Percentiles rank a stretch among this genome's conserved stretches.
phyloP scores from a whole-genome alignment of 2,329 filamentous ascomycete genomes.

The Cercospora zeae-maydis region DNA sequence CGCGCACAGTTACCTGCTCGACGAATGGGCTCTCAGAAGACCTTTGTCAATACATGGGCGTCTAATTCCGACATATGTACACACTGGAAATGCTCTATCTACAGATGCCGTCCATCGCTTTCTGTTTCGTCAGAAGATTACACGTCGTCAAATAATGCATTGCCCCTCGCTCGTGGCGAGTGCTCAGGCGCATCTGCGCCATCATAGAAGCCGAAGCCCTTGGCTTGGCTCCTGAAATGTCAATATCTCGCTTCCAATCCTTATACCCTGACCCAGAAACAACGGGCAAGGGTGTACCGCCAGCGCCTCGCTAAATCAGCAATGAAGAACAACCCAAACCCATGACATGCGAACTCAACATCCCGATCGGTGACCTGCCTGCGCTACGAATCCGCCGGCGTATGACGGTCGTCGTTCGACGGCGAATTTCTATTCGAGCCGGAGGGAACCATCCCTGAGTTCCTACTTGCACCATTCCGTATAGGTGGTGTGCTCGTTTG shows the following conservation, averaged over 20 bases:
- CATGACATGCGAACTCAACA: background rate
- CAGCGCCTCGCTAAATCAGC: slow-evolving; percentile 16
- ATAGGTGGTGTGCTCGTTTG: slow-evolving; percentile 8
- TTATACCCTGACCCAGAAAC: background rate
- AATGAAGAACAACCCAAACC: background rate
- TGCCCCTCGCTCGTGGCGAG: background rate
- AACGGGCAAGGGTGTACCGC: slow-evolving; percentile 2
- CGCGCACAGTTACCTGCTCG: no score
- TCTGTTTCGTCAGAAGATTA: background rate
- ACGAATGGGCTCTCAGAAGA: no score
- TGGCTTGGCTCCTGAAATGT: background rate
- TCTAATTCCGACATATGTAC: background rate
- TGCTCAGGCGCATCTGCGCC: background rate
- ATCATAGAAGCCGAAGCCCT: background rate
- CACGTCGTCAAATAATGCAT: background rate
- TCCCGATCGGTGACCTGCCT: background rate
- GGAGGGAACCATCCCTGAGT: background rate
- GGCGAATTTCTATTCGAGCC: slow-evolving; percentile 3
- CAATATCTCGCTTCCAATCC: background rate
- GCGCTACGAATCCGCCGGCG: background rate
- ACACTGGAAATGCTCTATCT: background rate
- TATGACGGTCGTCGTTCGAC: background rate
- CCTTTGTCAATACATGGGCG: background rate
- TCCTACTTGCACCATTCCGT: background rate
- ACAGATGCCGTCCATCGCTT: background rate